phyloP scores from a whole-genome alignment of 345 rosid species.

The Populus deltoides region DNA sequence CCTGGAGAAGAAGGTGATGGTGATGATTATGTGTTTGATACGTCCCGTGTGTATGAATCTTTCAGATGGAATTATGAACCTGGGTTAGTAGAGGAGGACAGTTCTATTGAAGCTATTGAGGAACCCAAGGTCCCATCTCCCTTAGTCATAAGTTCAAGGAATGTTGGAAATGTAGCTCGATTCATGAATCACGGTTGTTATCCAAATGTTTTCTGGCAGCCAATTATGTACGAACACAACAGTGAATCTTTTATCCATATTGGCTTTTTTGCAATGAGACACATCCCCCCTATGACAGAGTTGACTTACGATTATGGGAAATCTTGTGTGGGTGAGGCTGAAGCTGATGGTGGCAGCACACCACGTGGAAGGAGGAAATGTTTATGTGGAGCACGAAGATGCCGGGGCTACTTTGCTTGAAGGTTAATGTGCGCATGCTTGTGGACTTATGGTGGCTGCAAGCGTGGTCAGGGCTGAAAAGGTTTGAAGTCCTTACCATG shows the following conservation, averaged over 20 bases:
- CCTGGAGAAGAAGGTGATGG: conserved; percentile 30
- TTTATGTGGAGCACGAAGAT: conserved; percentile 55
- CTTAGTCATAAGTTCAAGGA: conserved; percentile 62
- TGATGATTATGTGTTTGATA: conserved; percentile 56
- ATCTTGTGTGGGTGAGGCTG: conserved; percentile 14
- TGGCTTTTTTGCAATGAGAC: conserved; percentile 63
- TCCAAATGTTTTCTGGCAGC: conserved; percentile 87
- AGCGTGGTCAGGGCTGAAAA: not conserved
- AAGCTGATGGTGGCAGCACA: conserved; percentile 18
- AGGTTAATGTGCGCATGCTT: not conserved
- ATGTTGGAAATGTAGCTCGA: conserved; percentile 78
- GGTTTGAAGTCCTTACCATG: not conserved
- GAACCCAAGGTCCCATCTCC: conserved; percentile 55
- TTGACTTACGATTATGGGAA: conserved; percentile 80
- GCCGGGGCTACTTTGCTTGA: conserved; percentile 27
- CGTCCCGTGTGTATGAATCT: conserved; percentile 39
- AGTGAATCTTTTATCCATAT: conserved; percentile 40
- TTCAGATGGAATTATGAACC: conserved; percentile 25
- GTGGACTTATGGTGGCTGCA: conserved; percentile 4
- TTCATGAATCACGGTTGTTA: conserved; percentile 93
- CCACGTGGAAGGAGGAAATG: conserved; percentile 49
- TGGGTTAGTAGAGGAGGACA: conserved; percentile 9
- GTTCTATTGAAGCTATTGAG: conserved; percentile 39
- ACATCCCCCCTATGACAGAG: conserved; percentile 84
- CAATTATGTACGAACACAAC: conserved; percentile 41